Evolutionary conservation across 2,329 filamentous ascomycete species (phyloP), one percentile per base, ranked within the genome.

Genomic region (Penicillium sp.): DNA sequence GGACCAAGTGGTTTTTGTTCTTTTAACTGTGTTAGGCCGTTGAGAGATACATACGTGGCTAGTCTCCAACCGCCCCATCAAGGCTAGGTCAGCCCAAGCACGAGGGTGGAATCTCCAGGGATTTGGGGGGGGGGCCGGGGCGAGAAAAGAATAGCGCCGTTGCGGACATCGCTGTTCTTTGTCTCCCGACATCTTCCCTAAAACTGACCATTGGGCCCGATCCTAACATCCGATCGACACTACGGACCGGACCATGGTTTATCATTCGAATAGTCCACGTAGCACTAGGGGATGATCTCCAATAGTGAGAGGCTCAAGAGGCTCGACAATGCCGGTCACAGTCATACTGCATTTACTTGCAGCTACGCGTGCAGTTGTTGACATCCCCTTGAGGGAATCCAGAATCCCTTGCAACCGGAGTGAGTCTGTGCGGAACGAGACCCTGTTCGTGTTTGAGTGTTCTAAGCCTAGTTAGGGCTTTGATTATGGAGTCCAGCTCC

Each of bases 371-470:
- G n/a, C n/a, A 12, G 26, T 12, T 42, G 39, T 42, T 42, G 39
- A 30, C 39, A 30, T 42, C 39, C 39, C 39, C 24, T 42, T 42
- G 39, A 42, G n/a, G 18, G 41, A 33, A 29, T 45, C 42, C 42
- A 29, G 41, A 33, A 29, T 45, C 42, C 42, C 42, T 45, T 42
- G 39, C 39, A 30, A 27, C 15, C 15, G 2, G n/a, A 23, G 30
- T 4, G 23, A 37, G 42, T 50, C 46, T 50, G 51, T 53, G 51
- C 51, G 51, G 18, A 49, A 46, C 40, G 39, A 54, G 55, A 41
- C 37, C 53, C 50, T 46, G 43, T 48, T 46, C 23, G 21, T 48
- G 26, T 53, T 20, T 27, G 23, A 8, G 34, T 37, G 49, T 42
- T 27, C 15, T 10, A 27, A 21, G 26, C 15, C 26, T 43, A 36